These are phyloP conservation scores for Echria macrotheca DNA, from an alignment of 495 filamentous ascomycete genomes.

Conservation along the genomic window DNA sequence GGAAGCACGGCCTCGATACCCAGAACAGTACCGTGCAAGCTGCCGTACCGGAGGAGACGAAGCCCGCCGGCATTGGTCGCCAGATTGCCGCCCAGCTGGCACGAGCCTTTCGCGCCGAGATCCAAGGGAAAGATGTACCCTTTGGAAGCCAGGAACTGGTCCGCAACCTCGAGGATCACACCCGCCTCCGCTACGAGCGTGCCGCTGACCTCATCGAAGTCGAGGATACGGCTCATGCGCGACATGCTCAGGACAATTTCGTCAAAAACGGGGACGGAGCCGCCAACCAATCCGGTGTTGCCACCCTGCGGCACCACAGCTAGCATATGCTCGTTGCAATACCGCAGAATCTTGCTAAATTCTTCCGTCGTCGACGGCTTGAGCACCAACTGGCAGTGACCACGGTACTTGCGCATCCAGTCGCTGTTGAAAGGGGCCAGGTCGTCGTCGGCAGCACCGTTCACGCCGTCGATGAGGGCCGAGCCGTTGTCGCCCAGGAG, in stretches of 20 bases:
- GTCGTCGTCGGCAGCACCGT: conserved; percentile 55
- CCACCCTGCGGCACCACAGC: conserved; percentile 98
- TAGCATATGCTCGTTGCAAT: conserved; percentile 86
- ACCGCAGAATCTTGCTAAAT: conserved; percentile 79
- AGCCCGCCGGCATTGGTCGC: conserved; percentile 93
- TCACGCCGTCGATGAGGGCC: conserved; percentile 80
- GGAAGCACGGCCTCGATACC: conserved; percentile 90
- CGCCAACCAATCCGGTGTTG: conserved; percentile 92
- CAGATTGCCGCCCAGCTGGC: conserved; percentile 98
- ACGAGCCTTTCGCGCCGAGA: conserved; percentile 93
- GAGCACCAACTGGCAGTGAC: conserved; percentile 78
- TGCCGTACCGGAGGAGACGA: conserved; percentile 85
- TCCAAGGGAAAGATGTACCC: conserved; percentile 89
- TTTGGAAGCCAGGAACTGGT: conserved; percentile 72
- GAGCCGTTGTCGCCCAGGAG: conserved; percentile 63
- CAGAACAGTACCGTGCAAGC: conserved; percentile 85
- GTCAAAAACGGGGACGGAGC: conserved; percentile 92
- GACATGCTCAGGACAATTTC: conserved; percentile 90
- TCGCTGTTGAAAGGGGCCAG: conserved; percentile 91
- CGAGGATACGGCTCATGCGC: conserved; percentile 83
- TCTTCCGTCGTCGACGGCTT: conserved; percentile 79
- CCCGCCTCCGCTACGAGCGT: conserved; percentile 86
- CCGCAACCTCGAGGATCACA: conserved; percentile 81
- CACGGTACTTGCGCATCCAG: conserved; percentile 99
- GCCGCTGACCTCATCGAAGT: conserved; percentile 90